Evolutionary conservation across 352 stramenopile genomes (phyloP).

Genomic region (Globisporangium spiculum): DNA sequence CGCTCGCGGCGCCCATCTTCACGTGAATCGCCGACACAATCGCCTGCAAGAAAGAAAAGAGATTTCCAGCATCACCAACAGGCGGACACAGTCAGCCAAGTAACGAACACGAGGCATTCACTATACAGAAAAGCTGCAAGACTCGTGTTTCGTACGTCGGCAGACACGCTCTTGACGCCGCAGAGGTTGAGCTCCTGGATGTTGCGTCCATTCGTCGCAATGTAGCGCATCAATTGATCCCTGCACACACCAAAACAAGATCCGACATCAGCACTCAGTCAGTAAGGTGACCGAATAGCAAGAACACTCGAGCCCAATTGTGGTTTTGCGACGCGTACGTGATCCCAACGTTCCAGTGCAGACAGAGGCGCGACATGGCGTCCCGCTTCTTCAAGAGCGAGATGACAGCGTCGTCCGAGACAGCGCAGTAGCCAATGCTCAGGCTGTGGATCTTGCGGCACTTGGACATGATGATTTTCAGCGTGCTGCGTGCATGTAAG

Average conservation of each 20-base stretch:
- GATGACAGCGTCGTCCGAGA: constrained; percentile 85
- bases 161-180: constrained; percentile 82
- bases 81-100: neutral
- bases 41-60: constrained; percentile 21
- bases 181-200: constrained; percentile 87
- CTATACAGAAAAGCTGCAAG: neutral
- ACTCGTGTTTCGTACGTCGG: constrained; percentile 44
- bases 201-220: constrained; percentile 67
- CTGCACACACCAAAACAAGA: constrained; percentile 26
- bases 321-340: constrained; percentile 43
- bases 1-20: constrained; percentile 66
- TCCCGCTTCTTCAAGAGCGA: constrained; percentile 82
- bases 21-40: constrained; percentile 75
- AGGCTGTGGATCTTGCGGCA: constrained; percentile 88
- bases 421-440: constrained; percentile 81
- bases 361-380: constrained; percentile 64
- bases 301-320: constrained; percentile 1
- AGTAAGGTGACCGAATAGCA: neutral
- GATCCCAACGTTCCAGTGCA: constrained; percentile 88
- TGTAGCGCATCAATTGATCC: constrained; percentile 78
- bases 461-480: constrained; percentile 86
- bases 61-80: neutral
- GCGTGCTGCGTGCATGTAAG: constrained; percentile 42
- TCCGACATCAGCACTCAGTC: neutral
- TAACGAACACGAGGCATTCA: neutral